Base-by-base conservation (phyloP, 2,329 filamentous ascomycete species). In the Paecilomyces dactylethromorphus region DNA sequence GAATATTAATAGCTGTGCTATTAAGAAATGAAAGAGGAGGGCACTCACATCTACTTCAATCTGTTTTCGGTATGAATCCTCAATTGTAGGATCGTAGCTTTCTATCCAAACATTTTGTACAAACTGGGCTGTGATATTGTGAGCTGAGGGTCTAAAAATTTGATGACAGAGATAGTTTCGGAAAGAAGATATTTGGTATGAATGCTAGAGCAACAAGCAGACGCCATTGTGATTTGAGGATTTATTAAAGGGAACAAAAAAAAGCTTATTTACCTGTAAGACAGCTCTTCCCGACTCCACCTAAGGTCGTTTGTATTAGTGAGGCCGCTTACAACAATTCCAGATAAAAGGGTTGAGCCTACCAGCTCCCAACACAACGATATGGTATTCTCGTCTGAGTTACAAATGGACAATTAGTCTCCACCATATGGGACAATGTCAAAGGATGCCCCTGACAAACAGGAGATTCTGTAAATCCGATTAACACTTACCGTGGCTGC, bases 41-140 rank as follows among this genome's bases (percentile, higher is more conserved):
- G 55, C 22, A 84, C 90, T 81, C 79, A 94, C 91, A 82, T 96
- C 91, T 62, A 96, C 90, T 66, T 92, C 90, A 61, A 92, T 89
- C 75, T 92, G 89, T 78, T 93, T 93, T 67, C 90, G 84, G 74
- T 93, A 93, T 60, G 90, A 92, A 75, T 93, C 90, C 76, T 93
- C 90, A 74, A 93, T 93, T 63, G 90, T 93, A 51, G 90, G 90
- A 76, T 93, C 90, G 73, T 93, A 93, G 73, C 87, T 90, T 75
- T 96, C 91, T 71, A 96, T 93, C 90, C 91, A 95, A 68, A 95
- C 89, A 78, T 94, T 92, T 75, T 94, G 91, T 56, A 96, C 91
- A 69, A 95, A 96, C 81, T 96, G 91, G 69, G 92, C 91, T 91
- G 69, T 69, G 64, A 66, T 49, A 56, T 54, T 39, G 55, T 67